A percentile compares a stretch with the other conserved stretches of the same genome.
phyloP scores from a whole-genome alignment of 257 asterid genomes.

The Pogostemon cablin region DNA sequence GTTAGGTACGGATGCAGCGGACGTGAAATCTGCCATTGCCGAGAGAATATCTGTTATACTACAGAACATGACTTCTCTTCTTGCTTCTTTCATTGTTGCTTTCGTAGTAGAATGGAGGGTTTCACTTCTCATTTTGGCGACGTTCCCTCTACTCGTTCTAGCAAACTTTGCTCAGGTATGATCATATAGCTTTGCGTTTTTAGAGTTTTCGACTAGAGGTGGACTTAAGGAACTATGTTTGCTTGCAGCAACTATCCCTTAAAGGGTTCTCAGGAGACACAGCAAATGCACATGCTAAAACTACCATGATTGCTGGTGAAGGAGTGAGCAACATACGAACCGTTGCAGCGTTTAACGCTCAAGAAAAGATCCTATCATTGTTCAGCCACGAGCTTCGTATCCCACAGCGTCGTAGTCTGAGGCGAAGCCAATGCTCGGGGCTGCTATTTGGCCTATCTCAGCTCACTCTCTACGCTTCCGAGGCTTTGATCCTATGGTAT shows the following conservation, averaged over 20 bases:
- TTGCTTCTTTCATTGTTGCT: constrained; percentile 90
- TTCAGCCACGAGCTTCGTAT: constrained; percentile 66
- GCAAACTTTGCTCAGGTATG: constrained; percentile 96
- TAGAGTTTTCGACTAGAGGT: too few relatives aligned
- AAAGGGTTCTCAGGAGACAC: constrained; percentile 97
- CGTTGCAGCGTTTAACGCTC: constrained; percentile 91
- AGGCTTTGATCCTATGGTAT: constrained; percentile 87
- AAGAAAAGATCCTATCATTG: constrained; percentile 66
- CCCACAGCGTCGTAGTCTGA: constrained; percentile 63
- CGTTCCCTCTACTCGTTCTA: constrained; percentile 90
- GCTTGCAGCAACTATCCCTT: constrained; percentile 77
- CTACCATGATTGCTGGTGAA: constrained; percentile 96
- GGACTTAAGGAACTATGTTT: neutral
- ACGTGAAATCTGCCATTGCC: constrained; percentile 88
- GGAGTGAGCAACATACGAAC: constrained; percentile 96
- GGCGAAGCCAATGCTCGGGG: constrained; percentile 76
- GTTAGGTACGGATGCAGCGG: constrained; percentile 86
- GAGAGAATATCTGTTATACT: constrained; percentile 92
- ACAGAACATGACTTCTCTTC: constrained; percentile 95
- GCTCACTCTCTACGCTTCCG: constrained; percentile 88
- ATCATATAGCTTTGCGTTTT: too few relatives aligned
- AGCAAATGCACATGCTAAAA: constrained; percentile 91
- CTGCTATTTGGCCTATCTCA: constrained; percentile 84
- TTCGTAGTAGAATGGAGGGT: constrained; percentile 95
- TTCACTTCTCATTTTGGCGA: constrained; percentile 75